Evolutionary conservation across 441 rosid genomes (phyloP), one percentile per base, ranked within the genome.

Genomic region (Bocquillonia castaneifolia): DNA sequence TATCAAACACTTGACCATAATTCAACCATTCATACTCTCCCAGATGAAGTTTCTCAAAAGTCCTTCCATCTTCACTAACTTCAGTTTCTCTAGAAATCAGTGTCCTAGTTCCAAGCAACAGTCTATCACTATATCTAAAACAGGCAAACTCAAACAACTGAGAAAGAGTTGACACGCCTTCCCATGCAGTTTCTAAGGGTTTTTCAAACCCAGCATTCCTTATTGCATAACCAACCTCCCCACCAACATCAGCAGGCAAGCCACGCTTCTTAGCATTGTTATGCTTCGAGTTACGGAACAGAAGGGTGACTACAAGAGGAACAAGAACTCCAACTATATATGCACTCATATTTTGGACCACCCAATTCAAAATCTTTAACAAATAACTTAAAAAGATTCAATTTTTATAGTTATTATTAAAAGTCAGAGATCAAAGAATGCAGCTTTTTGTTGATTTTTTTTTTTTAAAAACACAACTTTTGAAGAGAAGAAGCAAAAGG

Each of bases 21-120:
- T 85, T 90, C 10, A 84, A 71, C 97, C 98, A 95, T 68, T 90
- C 80, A 51, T 95, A 95, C 18, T 92, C 98, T 67, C 98, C 99
- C 75, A 95, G 74, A 81, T 90, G 98, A 76, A 92, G 87, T 78
- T 92, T 95, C 90, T 95, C 97, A 56, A 92, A 89, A 9, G 88
- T 55, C 76, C 82, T 84, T 17, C 98, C 98, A 40, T 88, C 93
- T 1, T 71, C 66, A 53, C 69, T 59, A 47, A 85, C 83, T 81
- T 90, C 88, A 60, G 67, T 69, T 76, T 89, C 99, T 64, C 76
- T 86, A 12, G 90, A 80, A 60, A 95, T 82, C 67, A 90, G 67
- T 66, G 76, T 76, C 58, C 99, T 77, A 4, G 95, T 92, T 6
- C 99, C 98, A 40, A 95, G 95, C 67, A 95, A 80, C 59, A 3